Conservation (phyloP, 129 eudicot genomes). For the Scalesia atractyloides region DNA sequence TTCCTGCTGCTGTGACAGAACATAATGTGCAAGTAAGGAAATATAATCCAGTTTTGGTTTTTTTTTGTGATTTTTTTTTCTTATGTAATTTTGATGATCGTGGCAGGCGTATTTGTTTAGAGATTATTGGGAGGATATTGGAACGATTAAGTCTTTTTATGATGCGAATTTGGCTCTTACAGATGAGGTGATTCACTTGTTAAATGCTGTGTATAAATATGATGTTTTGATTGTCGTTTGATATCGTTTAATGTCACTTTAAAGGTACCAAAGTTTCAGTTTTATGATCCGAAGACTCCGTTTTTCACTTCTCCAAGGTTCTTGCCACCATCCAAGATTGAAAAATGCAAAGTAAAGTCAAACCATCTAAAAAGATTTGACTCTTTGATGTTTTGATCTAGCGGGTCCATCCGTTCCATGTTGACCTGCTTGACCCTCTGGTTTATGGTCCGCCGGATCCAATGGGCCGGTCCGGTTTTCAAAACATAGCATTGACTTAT, state of each 20-base stretch:
- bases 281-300: constrained; percentile 95
- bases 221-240: constrained; percentile 7
- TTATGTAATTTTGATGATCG: constrained; percentile 12
- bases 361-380: not conserved
- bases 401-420: too few relatives aligned
- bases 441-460: too few relatives aligned
- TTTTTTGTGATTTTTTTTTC: not conserved
- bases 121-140: constrained; percentile 99
- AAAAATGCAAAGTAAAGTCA: constrained; percentile 67
- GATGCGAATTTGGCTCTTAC: constrained; percentile 95
- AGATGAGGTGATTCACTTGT: constrained; percentile 58
- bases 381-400: not conserved
- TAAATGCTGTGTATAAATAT: not conserved
- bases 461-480: not conserved
- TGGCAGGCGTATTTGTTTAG: constrained; percentile 88
- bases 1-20: constrained; percentile 79
- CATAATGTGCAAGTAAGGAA: constrained; percentile 71
- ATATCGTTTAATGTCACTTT: constrained; percentile 14
- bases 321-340: constrained; percentile 94
- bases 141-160: constrained; percentile 80
- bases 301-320: constrained; percentile 91
- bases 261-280: constrained; percentile 83
- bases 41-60: not conserved
- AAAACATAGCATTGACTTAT: not conserved
- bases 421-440: too few relatives aligned